These are phyloP conservation scores for Fusarium devonianum DNA, from an alignment of 2,329 filamentous ascomycete genomes.

Conservation along the genomic window DNA sequence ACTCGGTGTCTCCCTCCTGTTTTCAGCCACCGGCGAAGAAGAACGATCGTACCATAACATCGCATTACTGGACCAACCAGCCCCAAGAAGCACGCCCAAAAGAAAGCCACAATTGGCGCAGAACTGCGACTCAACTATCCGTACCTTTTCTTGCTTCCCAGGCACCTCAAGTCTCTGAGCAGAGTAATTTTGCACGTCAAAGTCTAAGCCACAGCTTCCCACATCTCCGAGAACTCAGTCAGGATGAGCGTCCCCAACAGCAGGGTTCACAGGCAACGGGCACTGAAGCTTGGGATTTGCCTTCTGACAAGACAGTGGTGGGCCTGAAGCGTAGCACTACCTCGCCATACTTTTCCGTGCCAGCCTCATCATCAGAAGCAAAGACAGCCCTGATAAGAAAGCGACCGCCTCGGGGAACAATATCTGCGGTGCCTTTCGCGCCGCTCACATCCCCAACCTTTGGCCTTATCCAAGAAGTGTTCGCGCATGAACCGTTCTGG, in stretches of 20 bases:
- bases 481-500: conserved; percentile 77
- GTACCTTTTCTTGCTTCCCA: conserved; percentile 10
- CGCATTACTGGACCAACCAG: conserved; percentile 43
- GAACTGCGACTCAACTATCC: conserved; percentile 5
- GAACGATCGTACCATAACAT: conserved; percentile 27
- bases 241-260: not conserved
- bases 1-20: not conserved
- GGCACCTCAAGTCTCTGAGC: conserved; percentile 3
- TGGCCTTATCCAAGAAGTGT: conserved; percentile 83
- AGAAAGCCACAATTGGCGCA: conserved; percentile 25
- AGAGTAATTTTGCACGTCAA: not conserved
- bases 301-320: conserved; percentile 1
- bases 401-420: conserved; percentile 51
- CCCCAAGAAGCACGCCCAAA: conserved; percentile 17
- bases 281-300: not conserved
- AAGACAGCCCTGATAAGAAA: conserved; percentile 32
- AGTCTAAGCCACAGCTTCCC: not conserved
- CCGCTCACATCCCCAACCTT: conserved; percentile 69
- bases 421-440: conserved; percentile 71
- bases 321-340: conserved; percentile 18
- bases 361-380: conserved; percentile 15
- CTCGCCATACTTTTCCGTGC: conserved; percentile 47
- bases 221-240: not conserved
- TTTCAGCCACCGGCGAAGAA: conserved; percentile 12
- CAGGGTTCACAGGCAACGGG: conserved; percentile 17